Base-by-base conservation (phyloP, 768 basidiomycete species). In the Albatrellus ellisii region DNA sequence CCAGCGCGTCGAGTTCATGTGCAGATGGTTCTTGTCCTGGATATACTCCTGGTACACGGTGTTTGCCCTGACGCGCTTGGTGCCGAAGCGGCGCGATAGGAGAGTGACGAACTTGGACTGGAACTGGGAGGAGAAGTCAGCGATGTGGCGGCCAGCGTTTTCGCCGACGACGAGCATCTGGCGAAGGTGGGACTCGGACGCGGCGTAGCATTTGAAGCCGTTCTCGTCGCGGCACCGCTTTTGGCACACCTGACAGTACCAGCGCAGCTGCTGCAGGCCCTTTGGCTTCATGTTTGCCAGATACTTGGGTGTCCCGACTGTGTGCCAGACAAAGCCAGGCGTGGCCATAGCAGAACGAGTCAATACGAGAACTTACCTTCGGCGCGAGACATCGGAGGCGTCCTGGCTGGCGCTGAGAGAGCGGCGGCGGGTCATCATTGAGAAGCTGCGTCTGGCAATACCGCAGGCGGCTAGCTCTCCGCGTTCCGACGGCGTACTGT, bases 151-250 rank as follows among this genome's bases (percentile, higher is more conserved):
- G 14, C 88, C 88, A 2, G 94, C 91, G 59, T 87, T 68, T 62
- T 97, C 91, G 26, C 94, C 95, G 38, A 97, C 88, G 33, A 92
- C 80, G 49, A 99, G 74, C 90, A 99, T 97, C 60, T 95, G 91
- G 3, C 95, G 77, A 26, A 98, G 66, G 63, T 99, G 95, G 1
- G 80, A 70, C 59, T 94, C 90, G 24, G 86, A 87, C 42, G 75
- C 72, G 12, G 79, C 73, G 59, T 95, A 91, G 60, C 89, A 92
- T 62, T 95, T 94, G 75, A 98, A 99, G n/a, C 92, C 95, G 61
- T 99, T 99, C 67, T 98, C 95, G 61, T 98, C 87, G 58, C 92
- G 70, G 60, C 94, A 98, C 62, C 98, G 94, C 59, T 99, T 99
- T 71, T 97, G 67, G 74, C 95, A 98, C 50, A 98, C 88, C 70